These are phyloP conservation scores for Chamaecyparis obtusa DNA, from an alignment of 75 land plant genomes.

Conservation along the genomic window DNA sequence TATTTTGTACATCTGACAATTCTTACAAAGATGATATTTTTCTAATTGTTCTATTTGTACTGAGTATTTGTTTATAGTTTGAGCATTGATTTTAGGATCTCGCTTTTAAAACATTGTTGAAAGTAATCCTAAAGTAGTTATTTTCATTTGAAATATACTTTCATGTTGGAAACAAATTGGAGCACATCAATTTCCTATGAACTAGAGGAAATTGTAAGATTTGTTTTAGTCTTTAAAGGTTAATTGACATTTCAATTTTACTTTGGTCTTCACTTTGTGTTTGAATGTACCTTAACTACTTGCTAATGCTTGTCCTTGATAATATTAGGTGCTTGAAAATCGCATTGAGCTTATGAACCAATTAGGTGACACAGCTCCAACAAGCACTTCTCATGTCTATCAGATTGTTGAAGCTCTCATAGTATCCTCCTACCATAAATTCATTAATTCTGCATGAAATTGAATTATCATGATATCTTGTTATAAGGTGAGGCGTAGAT, in stretches of 20 bases:
- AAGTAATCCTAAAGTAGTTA: no score
- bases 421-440: constrained; percentile 38
- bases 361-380: constrained; percentile 18
- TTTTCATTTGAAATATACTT: not conserved
- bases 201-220: not conserved
- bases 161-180: not conserved
- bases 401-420: constrained; percentile 37
- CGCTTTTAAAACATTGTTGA: no score
- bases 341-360: constrained; percentile 36
- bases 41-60: not conserved
- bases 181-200: not conserved
- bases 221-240: not conserved
- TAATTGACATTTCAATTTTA: not conserved
- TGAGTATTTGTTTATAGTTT: no score
- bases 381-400: constrained; percentile 22
- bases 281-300: not conserved
- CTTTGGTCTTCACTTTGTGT: not conserved
- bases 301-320: not conserved
- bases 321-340: constrained; percentile 42
- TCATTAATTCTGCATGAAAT: not conserved
- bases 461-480: not conserved
- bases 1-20: no score
- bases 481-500: not conserved
- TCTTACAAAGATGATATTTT: not conserved
- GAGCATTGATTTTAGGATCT: not conserved